Conservation (phyloP, 106 monocot genomes). For the Dendrobium officinale region DNA sequence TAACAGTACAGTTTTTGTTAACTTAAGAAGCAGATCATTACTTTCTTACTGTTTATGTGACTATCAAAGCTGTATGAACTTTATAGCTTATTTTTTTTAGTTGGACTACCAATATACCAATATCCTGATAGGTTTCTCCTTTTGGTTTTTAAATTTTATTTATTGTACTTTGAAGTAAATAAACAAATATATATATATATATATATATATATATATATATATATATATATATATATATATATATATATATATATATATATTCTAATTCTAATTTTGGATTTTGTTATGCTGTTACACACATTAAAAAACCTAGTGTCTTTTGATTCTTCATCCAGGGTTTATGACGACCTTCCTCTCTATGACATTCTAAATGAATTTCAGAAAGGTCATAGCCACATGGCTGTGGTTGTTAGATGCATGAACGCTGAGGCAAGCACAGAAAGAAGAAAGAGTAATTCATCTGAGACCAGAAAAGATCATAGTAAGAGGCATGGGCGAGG, state of each 20-base stretch:
- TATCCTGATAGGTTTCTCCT: neutral
- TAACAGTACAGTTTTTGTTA: neutral
- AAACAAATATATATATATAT: too few relatives aligned
- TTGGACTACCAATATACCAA: neutral
- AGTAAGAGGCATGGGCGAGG: neutral
- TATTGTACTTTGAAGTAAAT: neutral
- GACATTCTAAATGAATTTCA: conserved; percentile 95
- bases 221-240: too few relatives aligned
- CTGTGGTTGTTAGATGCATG: conserved; percentile 67
- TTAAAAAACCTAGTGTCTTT: neutral
- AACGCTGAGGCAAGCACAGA: conserved; percentile 27
- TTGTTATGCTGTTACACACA: neutral
- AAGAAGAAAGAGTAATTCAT: conserved; percentile 18
- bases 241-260: too few relatives aligned
- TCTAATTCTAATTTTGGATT: neutral
- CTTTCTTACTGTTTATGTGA: neutral
- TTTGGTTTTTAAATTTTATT: neutral
- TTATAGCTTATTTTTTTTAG: neutral
- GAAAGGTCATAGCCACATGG: conserved; percentile 97
- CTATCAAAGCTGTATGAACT: neutral
- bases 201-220: too few relatives aligned
- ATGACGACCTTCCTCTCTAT: conserved; percentile 85
- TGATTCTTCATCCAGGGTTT: conserved; percentile 48
- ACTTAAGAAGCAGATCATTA: neutral
- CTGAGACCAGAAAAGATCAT: conserved; percentile 19